Evolutionary conservation across 768 basidiomycete genomes (phyloP), one percentile per base, ranked within the genome.

Genomic region (Epithele typhae): DNA sequence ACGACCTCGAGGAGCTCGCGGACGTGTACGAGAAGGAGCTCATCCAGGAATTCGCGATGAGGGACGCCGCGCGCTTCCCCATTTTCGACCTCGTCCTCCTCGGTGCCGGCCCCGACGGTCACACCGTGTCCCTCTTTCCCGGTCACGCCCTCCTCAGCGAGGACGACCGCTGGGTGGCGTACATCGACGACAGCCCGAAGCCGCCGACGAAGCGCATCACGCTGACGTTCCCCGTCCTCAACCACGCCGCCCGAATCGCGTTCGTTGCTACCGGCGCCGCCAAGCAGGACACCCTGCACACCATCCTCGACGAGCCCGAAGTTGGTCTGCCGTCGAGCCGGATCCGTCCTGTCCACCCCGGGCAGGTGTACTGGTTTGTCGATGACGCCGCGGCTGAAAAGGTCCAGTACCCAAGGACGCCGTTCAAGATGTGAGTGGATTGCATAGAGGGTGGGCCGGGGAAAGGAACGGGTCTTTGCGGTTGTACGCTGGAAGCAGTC

Each of bases 71-170:
- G 15, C 84, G 94, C 50, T 98, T 97, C 77, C 96, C 96, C 52
- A 75, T 96, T 42, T 98, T 99, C 66, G 96, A 99, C 64, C 81
- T 99, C 63, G 87, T 98, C 69, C 81, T 99, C 36, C 84, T 99
- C 42, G 96, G 96, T 40, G 84, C 94, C 78, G 96, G 96, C 24
- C 90, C 89, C 5, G 96, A 97, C 64, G 95, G 95, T n/a, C 96
- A 99, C 73, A 98, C 95, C 34, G 92, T 87, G 51, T 93, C 90
- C 6, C 83, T 99, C 56, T 99, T 99, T 80, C 96, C 96, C 8
- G 87, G 77, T n/a, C 95, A 98, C 62, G 68, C 66, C 30, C 77
- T 97, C 32, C 77, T 99, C 40, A 51, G 68, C n/a, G 95, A 96
- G 68, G 78, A 75, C 40, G 91, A 92, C 64, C 79, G 90, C 49